phyloP scores from a whole-genome alignment of 768 basidiomycete genomes.

The Psilocybe azurescens region DNA sequence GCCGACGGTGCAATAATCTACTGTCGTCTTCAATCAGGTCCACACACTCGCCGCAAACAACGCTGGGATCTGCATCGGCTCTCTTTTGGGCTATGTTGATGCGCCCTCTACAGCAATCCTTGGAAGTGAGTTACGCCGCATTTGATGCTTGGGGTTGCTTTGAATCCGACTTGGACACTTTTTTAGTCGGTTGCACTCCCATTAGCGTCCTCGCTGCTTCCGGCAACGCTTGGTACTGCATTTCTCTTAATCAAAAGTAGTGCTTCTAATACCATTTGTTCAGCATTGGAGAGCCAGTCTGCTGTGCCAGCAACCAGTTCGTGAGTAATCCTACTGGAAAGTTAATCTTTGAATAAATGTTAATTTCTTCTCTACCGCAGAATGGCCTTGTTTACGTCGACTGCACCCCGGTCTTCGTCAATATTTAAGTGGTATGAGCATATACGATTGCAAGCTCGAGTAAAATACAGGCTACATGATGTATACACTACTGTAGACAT shows the following conservation, averaged over 20 bases:
- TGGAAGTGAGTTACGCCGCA: conserved; percentile 17
- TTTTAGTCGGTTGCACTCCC: conserved; percentile 24
- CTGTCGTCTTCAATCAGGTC: neutral
- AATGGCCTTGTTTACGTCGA: conserved; percentile 21
- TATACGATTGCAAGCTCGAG: too few species aligned
- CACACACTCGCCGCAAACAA: neutral
- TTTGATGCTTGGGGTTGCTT: neutral
- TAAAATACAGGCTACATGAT: too few species aligned
- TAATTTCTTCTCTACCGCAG: conserved; percentile 1
- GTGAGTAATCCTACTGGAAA: conserved; percentile 10
- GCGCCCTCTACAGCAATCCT: conserved; percentile 13
- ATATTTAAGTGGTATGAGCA: conserved; percentile 14
- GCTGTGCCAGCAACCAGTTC: conserved; percentile 27
- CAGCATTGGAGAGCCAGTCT: conserved; percentile 25
- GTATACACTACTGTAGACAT: too few species aligned
- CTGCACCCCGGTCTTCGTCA: conserved; percentile 27
- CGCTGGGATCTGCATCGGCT: conserved; percentile 8
- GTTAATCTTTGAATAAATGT: neutral
- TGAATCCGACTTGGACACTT: neutral
- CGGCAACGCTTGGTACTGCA: conserved; percentile 19
- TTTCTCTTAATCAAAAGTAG: neutral
- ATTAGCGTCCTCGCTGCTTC: conserved; percentile 18
- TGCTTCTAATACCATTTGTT: neutral
- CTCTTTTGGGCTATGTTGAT: conserved; percentile 7
- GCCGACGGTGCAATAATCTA: neutral